phyloP scores from a whole-genome alignment of 805 yeast genomes.

The Teunomyces kruisii region DNA sequence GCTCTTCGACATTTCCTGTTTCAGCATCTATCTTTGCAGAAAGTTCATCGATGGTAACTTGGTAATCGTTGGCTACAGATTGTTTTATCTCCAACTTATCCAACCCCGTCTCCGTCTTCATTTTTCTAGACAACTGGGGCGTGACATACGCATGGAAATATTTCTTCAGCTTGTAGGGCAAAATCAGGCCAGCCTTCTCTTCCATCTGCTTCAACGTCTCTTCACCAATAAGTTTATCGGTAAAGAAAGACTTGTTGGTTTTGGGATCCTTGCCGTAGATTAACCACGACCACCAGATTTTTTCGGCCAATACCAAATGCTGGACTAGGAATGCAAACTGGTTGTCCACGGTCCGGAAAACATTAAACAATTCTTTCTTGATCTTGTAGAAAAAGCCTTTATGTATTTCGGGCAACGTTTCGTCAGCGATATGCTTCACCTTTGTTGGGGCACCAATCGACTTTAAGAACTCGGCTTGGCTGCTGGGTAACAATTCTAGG shows the following conservation, averaged over 20 bases:
- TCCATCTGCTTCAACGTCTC: conserved; percentile 20
- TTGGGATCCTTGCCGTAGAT: conserved; percentile 35
- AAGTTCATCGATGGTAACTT: conserved; percentile 9
- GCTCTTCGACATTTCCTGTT: conserved; percentile 8
- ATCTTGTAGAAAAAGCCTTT: conserved; percentile 21
- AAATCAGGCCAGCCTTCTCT: conserved; percentile 16
- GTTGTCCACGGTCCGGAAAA: conserved; percentile 22
- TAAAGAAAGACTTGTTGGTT: conserved; percentile 29
- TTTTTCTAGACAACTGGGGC: conserved; percentile 41
- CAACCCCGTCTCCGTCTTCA: conserved; percentile 37
- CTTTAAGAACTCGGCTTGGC: conserved; percentile 21
- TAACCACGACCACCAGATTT: conserved; percentile 42
- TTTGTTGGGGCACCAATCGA: conserved; percentile 24
- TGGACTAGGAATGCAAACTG: conserved; percentile 28
- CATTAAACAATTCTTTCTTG: conserved; percentile 25
- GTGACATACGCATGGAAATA: conserved; percentile 44
- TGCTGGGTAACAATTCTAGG: conserved; percentile 24
- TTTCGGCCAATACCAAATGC: conserved; percentile 27
- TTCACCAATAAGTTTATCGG: conserved; percentile 17
- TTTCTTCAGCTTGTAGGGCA: conserved; percentile 32
- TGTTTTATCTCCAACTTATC: conserved; percentile 13
- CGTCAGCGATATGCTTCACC: conserved; percentile 40
- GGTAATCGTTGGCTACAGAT: conserved; percentile 6
- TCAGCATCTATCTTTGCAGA: conserved; percentile 11
- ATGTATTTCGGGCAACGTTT: conserved; percentile 23